These are phyloP conservation scores for Phytopythium ostracodes DNA, from an alignment of 352 stramenopile species.

Conservation along the genomic window DNA sequence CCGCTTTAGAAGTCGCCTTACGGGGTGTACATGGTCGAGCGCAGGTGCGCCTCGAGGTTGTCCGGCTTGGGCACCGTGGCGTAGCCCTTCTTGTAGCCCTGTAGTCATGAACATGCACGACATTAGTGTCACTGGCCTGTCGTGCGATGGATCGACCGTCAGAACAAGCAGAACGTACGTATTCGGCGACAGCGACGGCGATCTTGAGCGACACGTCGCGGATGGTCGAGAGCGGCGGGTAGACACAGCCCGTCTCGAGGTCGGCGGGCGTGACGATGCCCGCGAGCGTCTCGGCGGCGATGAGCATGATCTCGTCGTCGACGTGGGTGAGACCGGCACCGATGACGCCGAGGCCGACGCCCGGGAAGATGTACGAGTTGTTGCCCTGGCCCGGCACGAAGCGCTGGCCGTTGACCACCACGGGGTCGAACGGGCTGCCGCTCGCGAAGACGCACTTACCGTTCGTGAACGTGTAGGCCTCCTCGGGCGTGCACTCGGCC, in stretches of 20 bases:
- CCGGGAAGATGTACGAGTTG: slow-evolving; percentile 98
- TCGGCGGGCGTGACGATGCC: slow-evolving; percentile 85
- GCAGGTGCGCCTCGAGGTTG: slow-evolving; percentile 50
- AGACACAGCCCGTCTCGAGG: slow-evolving; percentile 91
- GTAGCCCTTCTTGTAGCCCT: slow-evolving; percentile 60
- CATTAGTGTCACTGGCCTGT: not conserved
- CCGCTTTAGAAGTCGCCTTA: slow-evolving; percentile 19
- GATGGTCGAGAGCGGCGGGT: slow-evolving; percentile 91
- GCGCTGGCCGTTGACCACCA: slow-evolving; percentile 85
- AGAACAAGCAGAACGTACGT: slow-evolving; percentile 24
- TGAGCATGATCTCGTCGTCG: slow-evolving; percentile 81
- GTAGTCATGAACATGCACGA: slow-evolving; percentile 2
- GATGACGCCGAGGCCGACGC: slow-evolving; percentile 93
- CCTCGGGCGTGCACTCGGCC: slow-evolving; percentile 95
- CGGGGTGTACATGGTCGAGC: slow-evolving; percentile 71
- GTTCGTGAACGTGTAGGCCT: slow-evolving; percentile 96
- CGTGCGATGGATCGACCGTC: too few relatives aligned
- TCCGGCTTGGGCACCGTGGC: slow-evolving; percentile 46
- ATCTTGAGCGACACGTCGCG: slow-evolving; percentile 92
- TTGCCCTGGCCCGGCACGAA: slow-evolving; percentile 90
- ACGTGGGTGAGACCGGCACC: slow-evolving; percentile 75
- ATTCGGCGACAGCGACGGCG: slow-evolving; percentile 88
- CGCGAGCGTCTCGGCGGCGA: slow-evolving; percentile 70
- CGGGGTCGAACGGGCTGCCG: slow-evolving; percentile 94
- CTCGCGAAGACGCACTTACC: slow-evolving; percentile 95